Percentiles rank a stretch among this genome's conserved stretches.
Conservation (phyloP, 305 asterid species). For the Withania somnifera region DNA sequence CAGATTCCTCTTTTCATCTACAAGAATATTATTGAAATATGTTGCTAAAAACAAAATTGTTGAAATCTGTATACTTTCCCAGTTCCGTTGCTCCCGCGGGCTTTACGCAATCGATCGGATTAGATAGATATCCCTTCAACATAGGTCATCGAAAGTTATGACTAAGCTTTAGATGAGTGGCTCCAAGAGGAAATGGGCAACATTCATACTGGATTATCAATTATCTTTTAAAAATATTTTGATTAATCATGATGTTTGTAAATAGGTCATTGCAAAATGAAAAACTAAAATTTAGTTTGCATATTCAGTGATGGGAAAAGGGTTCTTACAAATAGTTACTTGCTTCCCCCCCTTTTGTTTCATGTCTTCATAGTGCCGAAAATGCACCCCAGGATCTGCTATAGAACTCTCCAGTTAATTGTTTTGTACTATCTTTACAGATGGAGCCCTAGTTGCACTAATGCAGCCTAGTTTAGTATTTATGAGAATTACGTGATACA, state of each 20-base stretch:
- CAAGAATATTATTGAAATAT: not conserved
- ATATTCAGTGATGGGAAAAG: not conserved
- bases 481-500: not conserved
- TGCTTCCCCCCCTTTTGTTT: not conserved
- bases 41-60: not conserved
- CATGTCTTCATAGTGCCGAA: not conserved
- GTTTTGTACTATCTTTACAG: not conserved
- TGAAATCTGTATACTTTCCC: not conserved
- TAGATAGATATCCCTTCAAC: too few relatives aligned
- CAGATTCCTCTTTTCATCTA: not conserved
- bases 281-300: not conserved
- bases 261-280: not conserved
- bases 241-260: not conserved
- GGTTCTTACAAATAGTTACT: not conserved
- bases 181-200: not conserved
- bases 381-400: not conserved
- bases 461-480: not conserved
- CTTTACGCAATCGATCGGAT: too few relatives aligned
- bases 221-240: not conserved
- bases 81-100: too few relatives aligned
- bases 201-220: not conserved
- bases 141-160: not conserved
- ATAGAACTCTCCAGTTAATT: not conserved
- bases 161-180: not conserved
- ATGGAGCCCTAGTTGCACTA: not conserved